phyloP scores from a whole-genome alignment of 805 yeast species.

The Hanseniaspora taiwanica region DNA sequence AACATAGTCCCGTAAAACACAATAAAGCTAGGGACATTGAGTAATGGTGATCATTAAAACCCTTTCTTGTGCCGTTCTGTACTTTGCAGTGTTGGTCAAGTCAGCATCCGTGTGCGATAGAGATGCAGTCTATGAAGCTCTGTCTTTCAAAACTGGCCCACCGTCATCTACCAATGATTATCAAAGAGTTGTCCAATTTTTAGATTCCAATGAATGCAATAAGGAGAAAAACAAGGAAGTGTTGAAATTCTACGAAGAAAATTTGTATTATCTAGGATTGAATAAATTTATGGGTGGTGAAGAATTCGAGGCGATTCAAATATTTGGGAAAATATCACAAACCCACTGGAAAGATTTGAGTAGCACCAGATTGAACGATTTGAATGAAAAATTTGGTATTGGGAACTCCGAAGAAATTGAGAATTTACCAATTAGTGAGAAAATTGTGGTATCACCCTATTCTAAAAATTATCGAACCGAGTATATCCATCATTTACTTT shows the following conservation, averaged over 20 bases:
- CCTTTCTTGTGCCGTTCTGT: neutral
- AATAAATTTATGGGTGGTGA: constrained; percentile 23
- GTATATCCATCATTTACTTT: neutral
- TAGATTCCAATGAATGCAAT: neutral
- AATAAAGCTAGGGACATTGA: neutral
- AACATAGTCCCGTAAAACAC: no score
- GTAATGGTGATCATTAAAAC: neutral
- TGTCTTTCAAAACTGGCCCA: neutral
- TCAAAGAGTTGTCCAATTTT: neutral
- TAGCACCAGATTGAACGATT: neutral
- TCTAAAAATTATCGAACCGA: neutral
- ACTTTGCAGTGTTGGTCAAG: neutral
- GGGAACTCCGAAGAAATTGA: neutral
- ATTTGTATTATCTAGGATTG: neutral
- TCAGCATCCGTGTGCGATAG: neutral
- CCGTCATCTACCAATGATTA: neutral
- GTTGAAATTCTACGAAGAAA: neutral
- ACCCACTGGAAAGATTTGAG: constrained; percentile 1
- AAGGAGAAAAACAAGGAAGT: neutral
- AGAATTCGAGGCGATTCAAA: constrained; percentile 3
- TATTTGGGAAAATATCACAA: neutral
- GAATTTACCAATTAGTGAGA: neutral
- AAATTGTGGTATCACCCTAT: neutral
- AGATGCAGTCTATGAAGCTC: neutral
- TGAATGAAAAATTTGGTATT: neutral